phyloP scores from a whole-genome alignment of 2,329 filamentous ascomycete species.

The Xylariaceae sp. region DNA sequence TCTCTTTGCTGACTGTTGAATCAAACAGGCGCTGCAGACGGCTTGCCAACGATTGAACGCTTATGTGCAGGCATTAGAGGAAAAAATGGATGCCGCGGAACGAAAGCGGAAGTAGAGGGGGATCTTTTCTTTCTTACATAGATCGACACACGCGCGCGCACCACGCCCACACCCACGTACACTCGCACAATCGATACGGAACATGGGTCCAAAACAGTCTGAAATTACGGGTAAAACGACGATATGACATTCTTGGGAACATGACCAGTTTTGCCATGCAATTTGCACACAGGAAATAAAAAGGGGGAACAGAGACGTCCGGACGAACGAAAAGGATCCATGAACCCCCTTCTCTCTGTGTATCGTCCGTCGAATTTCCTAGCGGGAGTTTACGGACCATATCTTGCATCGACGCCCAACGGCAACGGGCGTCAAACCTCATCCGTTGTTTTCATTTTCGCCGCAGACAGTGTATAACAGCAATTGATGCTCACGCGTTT shows the following conservation, averaged over 20 bases:
- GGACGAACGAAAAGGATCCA: neutral
- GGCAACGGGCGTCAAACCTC: conserved; percentile 4
- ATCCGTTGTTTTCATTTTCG: conserved; percentile 7
- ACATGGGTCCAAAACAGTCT: neutral
- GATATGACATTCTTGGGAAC: neutral
- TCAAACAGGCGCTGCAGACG: conserved; percentile 70
- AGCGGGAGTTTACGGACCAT: conserved; percentile 15
- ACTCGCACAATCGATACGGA: conserved; percentile 3
- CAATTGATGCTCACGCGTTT: conserved; percentile 15
- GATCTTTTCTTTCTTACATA: conserved; percentile 2
- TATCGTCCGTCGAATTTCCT: conserved; percentile 3
- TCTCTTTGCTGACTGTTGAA: conserved; percentile 13
- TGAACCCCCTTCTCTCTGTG: neutral
- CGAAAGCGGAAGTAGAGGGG: conserved; percentile 59
- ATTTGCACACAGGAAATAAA: neutral
- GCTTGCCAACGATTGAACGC: conserved; percentile 81
- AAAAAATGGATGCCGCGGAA: conserved; percentile 65
- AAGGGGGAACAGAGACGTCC: neutral
- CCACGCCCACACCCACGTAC: neutral
- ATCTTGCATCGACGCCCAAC: neutral
- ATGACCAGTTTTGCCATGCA: conserved; percentile 2
- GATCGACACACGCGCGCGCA: conserved; percentile 1
- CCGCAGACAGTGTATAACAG: conserved; percentile 8
- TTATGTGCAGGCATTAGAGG: conserved; percentile 78
- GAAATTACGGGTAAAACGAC: conserved; percentile 2